phyloP scores from a whole-genome alignment of 345 rosid genomes.

The Eucalyptus brandiana region DNA sequence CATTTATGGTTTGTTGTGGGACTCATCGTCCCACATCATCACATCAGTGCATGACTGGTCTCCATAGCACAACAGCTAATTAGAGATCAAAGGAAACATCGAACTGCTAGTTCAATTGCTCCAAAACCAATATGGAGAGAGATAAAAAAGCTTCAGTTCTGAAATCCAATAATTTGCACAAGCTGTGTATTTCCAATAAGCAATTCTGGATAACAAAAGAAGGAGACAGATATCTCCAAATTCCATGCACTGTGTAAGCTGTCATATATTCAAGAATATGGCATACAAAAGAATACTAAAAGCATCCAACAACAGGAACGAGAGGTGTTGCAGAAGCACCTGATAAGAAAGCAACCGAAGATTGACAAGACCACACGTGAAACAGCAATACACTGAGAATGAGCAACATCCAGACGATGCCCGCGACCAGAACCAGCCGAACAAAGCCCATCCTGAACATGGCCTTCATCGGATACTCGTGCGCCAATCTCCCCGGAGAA shows the following conservation, averaged over 20 bases:
- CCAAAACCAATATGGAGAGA: not conserved
- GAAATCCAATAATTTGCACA: not conserved
- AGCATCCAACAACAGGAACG: not conserved
- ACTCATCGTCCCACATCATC: not conserved
- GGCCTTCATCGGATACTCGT: slow-evolving; percentile 35
- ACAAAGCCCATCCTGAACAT: slow-evolving; percentile 73
- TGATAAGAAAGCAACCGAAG: slow-evolving; percentile 67
- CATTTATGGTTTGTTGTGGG: not conserved
- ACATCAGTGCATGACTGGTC: not conserved
- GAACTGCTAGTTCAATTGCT: not conserved
- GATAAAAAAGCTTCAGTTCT: not conserved
- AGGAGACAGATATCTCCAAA: not conserved
- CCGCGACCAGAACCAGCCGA: slow-evolving; percentile 67
- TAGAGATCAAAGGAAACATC: not conserved
- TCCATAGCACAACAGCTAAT: not conserved
- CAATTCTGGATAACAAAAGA: not conserved
- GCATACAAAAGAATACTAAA: not conserved
- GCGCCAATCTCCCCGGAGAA: slow-evolving; percentile 33
- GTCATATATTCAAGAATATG: not conserved
- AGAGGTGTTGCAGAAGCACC: slow-evolving; percentile 15
- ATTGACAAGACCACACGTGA: slow-evolving; percentile 87
- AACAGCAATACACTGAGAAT: slow-evolving; percentile 56
- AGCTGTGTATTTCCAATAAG: not conserved
- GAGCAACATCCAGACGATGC: slow-evolving; percentile 82
- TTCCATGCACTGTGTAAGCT: not conserved